These are phyloP conservation scores for Fusarium sp. DNA, from an alignment of 2,329 filamentous ascomycete genomes.

Conservation along the genomic window DNA sequence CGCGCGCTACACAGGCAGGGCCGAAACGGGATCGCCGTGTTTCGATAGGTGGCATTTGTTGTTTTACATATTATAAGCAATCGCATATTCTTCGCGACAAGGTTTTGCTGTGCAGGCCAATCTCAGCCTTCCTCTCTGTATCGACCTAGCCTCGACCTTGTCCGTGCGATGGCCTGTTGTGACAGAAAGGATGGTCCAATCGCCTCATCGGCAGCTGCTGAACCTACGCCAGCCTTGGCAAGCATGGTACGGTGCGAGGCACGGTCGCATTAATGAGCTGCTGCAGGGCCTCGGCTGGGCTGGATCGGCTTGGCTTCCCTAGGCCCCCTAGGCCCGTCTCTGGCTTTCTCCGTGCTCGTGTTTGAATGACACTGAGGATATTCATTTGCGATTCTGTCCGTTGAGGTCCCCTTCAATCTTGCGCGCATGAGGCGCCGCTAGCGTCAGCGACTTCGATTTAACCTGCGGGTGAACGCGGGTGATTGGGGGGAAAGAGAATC, in stretches of 20 bases:
- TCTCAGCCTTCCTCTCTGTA: too few species aligned
- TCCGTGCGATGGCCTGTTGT: conserved; percentile 34
- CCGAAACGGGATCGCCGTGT: conserved; percentile 33
- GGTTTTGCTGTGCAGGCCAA: conserved; percentile 8
- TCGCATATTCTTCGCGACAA: conserved; percentile 21
- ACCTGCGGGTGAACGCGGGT: conserved; percentile 41
- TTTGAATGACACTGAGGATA: conserved; percentile 25
- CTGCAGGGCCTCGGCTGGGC: conserved; percentile 39
- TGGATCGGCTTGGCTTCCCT: conserved; percentile 36
- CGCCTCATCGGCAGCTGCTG: conserved; percentile 44
- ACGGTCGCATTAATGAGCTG: conserved; percentile 26
- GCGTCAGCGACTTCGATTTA: conserved; percentile 27
- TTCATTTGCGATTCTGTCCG: conserved; percentile 6
- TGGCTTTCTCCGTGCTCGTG: conserved; percentile 25
- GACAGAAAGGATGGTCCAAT: conserved; percentile 36
- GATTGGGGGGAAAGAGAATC: conserved; percentile 11
- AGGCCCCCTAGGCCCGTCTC: conserved; percentile 6
- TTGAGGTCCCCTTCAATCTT: conserved; percentile 8
- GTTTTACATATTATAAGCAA: conserved; percentile 14
- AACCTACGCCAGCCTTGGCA: conserved; percentile 32
- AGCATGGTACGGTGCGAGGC: conserved; percentile 28
- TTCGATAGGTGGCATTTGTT: conserved; percentile 22
- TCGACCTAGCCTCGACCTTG: conserved; percentile 24
- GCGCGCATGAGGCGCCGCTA: conserved; percentile 39
- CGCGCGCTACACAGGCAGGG: conserved; percentile 16